phyloP scores from a whole-genome alignment of 2,329 filamentous ascomycete genomes.

The Golovinomyces cichoracearum region DNA sequence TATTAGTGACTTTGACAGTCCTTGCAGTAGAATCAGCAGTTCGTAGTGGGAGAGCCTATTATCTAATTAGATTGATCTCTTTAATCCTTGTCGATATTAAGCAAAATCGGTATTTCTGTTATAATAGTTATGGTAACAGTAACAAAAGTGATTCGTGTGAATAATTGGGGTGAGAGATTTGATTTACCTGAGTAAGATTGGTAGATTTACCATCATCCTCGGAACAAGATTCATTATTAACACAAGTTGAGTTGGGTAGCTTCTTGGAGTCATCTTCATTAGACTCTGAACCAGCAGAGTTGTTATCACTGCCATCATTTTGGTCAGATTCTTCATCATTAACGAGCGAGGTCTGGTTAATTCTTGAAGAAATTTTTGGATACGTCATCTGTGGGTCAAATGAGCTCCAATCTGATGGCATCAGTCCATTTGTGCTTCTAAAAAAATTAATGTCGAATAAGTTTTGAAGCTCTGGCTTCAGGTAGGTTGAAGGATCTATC shows the following conservation, averaged over 20 bases:
- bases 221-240: conserved; percentile 33
- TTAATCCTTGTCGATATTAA: background rate
- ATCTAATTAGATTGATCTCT: conserved; percentile 8
- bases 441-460: conserved; percentile 57
- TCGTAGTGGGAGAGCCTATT: conserved; percentile 15
- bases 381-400: conserved; percentile 32
- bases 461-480: conserved; percentile 37
- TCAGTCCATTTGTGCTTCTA: conserved; percentile 23
- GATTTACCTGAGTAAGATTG: background rate
- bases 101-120: background rate
- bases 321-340: conserved; percentile 3
- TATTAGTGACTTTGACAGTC: background rate
- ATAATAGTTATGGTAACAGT: background rate
- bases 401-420: conserved; percentile 45
- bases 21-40: conserved; percentile 7
- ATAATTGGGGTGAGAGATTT: background rate
- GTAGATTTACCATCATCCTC: conserved; percentile 7
- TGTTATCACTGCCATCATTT: conserved; percentile 8
- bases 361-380: conserved; percentile 23
- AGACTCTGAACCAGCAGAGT: conserved; percentile 22
- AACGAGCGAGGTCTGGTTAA: conserved; percentile 12
- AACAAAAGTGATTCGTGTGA: background rate
- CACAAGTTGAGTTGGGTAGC: conserved; percentile 21
- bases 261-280: conserved; percentile 22
- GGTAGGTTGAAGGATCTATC: conserved; percentile 26